Evolutionary conservation across 257 asterid species (phyloP).

Genomic region (Solanum habrochaites): DNA sequence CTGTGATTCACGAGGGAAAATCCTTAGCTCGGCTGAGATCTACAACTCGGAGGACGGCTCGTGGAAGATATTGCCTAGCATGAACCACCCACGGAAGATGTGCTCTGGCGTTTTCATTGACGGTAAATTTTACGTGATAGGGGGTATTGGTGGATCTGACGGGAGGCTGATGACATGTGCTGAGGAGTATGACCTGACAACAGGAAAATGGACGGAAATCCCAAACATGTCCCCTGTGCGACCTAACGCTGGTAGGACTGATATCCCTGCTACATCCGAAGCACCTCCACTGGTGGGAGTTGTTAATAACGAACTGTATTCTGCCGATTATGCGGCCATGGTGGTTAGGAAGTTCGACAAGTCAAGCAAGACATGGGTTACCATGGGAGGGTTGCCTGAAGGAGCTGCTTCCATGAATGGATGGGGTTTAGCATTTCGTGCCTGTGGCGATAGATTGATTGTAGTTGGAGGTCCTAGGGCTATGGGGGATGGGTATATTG

Average conservation of each 20-base stretch:
- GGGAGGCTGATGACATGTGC: slow-evolving; percentile 36
- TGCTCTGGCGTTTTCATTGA: slow-evolving; percentile 85
- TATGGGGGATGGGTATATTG: slow-evolving; percentile 37
- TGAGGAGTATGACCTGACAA: slow-evolving; percentile 38
- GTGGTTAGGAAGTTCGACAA: slow-evolving; percentile 61
- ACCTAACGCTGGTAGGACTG: slow-evolving; percentile 33
- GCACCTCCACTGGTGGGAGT: slow-evolving; percentile 91
- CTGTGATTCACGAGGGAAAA: slow-evolving; percentile 40
- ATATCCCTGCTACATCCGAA: slow-evolving; percentile 51
- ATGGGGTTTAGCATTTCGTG: slow-evolving; percentile 50
- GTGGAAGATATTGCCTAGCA: slow-evolving; percentile 57
- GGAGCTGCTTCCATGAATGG: slow-evolving; percentile 68
- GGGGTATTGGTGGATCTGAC: slow-evolving; percentile 52
- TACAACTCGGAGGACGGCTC: slow-evolving; percentile 34
- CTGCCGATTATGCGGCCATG: slow-evolving; percentile 82
- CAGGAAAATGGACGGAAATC: slow-evolving; percentile 59
- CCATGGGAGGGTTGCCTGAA: slow-evolving; percentile 67
- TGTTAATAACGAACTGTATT: slow-evolving; percentile 64
- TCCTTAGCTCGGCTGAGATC: slow-evolving; percentile 53
- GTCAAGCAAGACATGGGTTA: slow-evolving; percentile 26
- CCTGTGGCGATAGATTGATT: slow-evolving; percentile 38
- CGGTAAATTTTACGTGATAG: slow-evolving; percentile 57
- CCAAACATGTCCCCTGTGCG: slow-evolving; percentile 80
- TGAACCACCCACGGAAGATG: slow-evolving; percentile 76
- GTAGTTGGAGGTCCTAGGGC: slow-evolving; percentile 75